phyloP scores from a whole-genome alignment of 2,329 filamentous ascomycete genomes.

The Aureobasidium sp. region DNA sequence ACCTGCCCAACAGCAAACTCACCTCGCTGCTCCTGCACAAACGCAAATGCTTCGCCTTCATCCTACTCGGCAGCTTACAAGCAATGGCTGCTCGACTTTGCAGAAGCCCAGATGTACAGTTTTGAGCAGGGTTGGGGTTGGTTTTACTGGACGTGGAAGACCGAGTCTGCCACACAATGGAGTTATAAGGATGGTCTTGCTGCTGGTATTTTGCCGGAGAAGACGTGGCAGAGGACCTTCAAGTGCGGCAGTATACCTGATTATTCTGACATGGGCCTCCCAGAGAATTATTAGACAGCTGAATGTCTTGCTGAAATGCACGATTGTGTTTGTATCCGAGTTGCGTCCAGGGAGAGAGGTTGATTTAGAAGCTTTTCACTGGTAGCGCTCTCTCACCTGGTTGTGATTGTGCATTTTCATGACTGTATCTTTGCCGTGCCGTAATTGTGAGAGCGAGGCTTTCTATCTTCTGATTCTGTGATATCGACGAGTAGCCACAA shows the following conservation, averaged over 20 bases:
- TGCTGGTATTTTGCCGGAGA: constrained; percentile 67
- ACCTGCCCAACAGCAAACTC: constrained; percentile 63
- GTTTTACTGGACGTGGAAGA: constrained; percentile 99
- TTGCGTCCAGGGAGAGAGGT: no score
- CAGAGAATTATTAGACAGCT: constrained; percentile 29
- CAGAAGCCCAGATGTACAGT: constrained; percentile 89
- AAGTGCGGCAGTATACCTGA: constrained; percentile 36
- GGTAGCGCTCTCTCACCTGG: no score
- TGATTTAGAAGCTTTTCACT: not conserved
- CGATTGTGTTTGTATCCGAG: no score
- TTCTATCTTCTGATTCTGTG: no score
- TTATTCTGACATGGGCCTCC: constrained; percentile 35
- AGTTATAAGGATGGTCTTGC: constrained; percentile 76
- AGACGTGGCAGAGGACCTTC: constrained; percentile 38
- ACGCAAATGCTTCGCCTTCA: constrained; percentile 66
- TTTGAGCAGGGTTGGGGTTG: constrained; percentile 94
- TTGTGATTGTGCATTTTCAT: no score
- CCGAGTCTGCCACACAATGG: constrained; percentile 81
- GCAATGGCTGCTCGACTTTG: constrained; percentile 79
- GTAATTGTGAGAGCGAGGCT: no score
- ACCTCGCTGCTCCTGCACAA: constrained; percentile 61
- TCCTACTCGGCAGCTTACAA: constrained; percentile 71
- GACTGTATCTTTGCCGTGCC: no score
- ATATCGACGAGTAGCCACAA: no score
- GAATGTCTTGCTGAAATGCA: no score